These are phyloP conservation scores for Euphorbia tirucalli DNA, from an alignment of 345 rosid species.

Conservation along the genomic window DNA sequence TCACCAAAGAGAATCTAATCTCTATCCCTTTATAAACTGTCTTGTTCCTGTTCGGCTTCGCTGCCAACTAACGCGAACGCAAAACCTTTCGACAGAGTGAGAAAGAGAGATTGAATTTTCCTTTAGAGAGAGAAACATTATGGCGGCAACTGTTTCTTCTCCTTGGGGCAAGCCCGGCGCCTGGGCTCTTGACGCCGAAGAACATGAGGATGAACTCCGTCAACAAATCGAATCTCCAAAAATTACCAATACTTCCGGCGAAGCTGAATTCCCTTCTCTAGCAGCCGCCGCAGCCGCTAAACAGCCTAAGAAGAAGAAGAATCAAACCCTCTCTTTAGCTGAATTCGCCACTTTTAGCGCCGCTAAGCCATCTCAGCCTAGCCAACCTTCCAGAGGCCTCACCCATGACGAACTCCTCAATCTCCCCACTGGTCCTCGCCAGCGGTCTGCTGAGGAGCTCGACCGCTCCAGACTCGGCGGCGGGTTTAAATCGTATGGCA, in stretches of 20 bases:
- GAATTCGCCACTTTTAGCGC: constrained; percentile 46
- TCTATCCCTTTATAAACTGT: not conserved
- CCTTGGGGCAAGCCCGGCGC: constrained; percentile 94
- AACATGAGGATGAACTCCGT: constrained; percentile 66
- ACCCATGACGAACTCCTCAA: constrained; percentile 53
- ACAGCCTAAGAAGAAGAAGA: constrained; percentile 72
- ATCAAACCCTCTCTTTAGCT: constrained; percentile 60
- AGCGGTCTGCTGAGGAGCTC: constrained; percentile 83
- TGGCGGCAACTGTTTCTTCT: constrained; percentile 88
- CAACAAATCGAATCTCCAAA: constrained; percentile 33
- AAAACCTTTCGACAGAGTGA: constrained; percentile 1
- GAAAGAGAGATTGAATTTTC: not conserved
- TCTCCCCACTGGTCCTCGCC: constrained; percentile 90
- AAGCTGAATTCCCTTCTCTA: constrained; percentile 59
- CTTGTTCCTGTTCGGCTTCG: not conserved
- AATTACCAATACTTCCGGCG: constrained; percentile 17
- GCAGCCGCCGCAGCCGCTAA: constrained; percentile 69
- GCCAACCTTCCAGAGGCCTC: constrained; percentile 28
- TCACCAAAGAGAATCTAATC: not conserved
- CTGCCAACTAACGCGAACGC: constrained; percentile 38
- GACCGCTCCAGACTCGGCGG: constrained; percentile 74
- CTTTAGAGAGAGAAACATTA: constrained; percentile 18
- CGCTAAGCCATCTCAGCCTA: constrained; percentile 29
- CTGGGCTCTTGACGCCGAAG: constrained; percentile 93
- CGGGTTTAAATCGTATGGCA: constrained; percentile 57